Base-by-base conservation (phyloP, 2,329 filamentous ascomycete species). In the Penicillium sp. region DNA sequence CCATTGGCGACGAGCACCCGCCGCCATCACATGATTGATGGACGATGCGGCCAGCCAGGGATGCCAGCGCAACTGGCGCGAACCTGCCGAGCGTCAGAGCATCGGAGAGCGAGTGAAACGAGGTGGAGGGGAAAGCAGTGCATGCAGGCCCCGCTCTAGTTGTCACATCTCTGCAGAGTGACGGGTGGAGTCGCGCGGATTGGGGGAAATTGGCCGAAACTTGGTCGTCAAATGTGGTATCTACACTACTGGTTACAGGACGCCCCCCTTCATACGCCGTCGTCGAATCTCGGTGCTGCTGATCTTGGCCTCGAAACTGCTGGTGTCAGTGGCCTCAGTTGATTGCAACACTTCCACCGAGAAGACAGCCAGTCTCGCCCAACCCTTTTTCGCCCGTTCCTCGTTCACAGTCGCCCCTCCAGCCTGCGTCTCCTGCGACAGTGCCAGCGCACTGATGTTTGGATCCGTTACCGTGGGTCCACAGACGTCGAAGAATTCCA, bases 341-440 rank as follows among this genome's bases (percentile, higher is more conserved):
- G 80, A 75, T 62, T 90, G 84, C 11, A 98, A 73, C 10, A 96
- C 86, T 54, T 92, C 85, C 17, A 96, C 86, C 60, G 94, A 89
- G 54, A 87, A 95, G 0, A 93, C 76, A 16, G 87, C 80, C 26
- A 98, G 70, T 15, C 71, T 64, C 23, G 71, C 68, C 88, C 87
- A 95, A 2, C 84, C 85, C 43, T 81, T 82, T 51, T 85, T 83
- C 17, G 57, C 67, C 30, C 92, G 77, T 60, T 82, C 85, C n/a
- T 83, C 75, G 59, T 98, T 98, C 50, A 98, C 86, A 0, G 85
- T 85, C 42, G 78, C 71, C 4, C 89, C 92, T 22, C 92, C 92
- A 1, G 80, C 74, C 35, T 85, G 76, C 11, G 92, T 96, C 69
- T 98, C 92, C 9, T 77, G 82, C 4, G 89, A 95, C 4, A 96